Evolutionary conservation across 225 moss, liverwort and hornwort genomes (phyloP).

Genomic region (Polytrichum formosum): DNA sequence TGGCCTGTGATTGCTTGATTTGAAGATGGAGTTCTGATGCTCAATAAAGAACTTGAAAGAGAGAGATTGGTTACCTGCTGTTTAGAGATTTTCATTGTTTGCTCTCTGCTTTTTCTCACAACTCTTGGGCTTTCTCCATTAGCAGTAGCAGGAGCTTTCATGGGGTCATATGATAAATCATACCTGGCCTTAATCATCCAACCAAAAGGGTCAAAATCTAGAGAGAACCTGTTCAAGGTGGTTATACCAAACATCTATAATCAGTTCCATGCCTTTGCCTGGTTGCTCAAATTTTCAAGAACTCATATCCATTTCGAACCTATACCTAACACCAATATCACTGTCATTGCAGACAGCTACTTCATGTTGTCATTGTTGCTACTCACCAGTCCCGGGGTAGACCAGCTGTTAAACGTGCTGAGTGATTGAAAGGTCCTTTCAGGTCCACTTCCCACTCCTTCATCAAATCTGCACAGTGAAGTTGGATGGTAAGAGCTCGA

Average conservation of each 20-base stretch:
- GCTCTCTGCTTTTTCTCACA: slow-evolving; percentile 15
- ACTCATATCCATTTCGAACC: neutral
- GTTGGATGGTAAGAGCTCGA: too few relatives aligned
- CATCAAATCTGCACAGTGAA: slow-evolving; percentile 52
- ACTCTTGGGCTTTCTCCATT: slow-evolving; percentile 9
- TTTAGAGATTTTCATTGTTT: slow-evolving; percentile 9
- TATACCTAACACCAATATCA: neutral
- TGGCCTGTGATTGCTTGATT: neutral
- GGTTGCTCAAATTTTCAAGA: too few relatives aligned
- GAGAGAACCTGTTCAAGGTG: neutral
- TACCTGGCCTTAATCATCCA: slow-evolving; percentile 32
- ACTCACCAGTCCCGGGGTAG: slow-evolving; percentile 77
- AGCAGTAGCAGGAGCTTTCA: slow-evolving; percentile 14
- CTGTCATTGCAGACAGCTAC: neutral
- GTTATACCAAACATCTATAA: too few relatives aligned
- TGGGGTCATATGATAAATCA: slow-evolving; percentile 36
- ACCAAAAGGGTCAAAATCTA: neutral
- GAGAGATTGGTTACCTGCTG: slow-evolving; percentile 17
- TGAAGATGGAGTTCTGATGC: neutral
- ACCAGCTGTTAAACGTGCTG: slow-evolving; percentile 72
- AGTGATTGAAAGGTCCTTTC: slow-evolving; percentile 88
- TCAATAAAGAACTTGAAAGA: neutral
- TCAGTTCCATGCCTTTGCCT: too few relatives aligned
- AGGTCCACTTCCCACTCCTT: slow-evolving; percentile 65
- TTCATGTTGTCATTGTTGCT: neutral